A percentile compares a stretch with the other conserved stretches of the same genome.
Evolutionary conservation across 1,284 basidiomycete species (phyloP).

Genomic region (Boletellus deceptivus): DNA sequence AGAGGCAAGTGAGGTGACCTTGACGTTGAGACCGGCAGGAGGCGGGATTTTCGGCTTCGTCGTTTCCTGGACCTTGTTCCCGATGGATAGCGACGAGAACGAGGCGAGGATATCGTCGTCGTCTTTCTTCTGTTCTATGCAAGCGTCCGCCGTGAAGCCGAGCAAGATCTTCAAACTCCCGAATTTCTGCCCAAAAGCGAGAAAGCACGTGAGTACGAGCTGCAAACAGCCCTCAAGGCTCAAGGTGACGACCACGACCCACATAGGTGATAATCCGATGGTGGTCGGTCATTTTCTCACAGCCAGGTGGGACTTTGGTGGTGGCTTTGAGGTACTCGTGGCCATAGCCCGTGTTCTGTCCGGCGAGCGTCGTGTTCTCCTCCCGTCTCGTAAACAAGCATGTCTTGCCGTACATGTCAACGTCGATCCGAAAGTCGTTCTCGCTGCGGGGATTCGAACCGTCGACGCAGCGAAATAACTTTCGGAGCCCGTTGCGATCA

Average conservation of each 20-base stretch:
- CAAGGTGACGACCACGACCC: conserved; percentile 15
- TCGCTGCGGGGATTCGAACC: not conserved
- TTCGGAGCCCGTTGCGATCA: conserved; percentile 38
- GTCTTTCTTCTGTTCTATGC: conserved; percentile 13
- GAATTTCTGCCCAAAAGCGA: conserved; percentile 23
- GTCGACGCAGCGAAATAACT: conserved; percentile 34
- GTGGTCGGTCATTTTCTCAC: conserved; percentile 35
- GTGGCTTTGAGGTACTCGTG: conserved; percentile 35
- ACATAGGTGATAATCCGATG: conserved; percentile 40
- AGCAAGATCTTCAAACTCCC: conserved; percentile 34
- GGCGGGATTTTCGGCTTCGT: conserved; percentile 1
- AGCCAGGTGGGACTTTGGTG: conserved; percentile 27
- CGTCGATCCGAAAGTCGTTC: conserved; percentile 37
- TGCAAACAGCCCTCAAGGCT: not conserved
- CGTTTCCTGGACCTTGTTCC: not conserved
- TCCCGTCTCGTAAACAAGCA: conserved; percentile 34
- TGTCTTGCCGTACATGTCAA: conserved; percentile 32
- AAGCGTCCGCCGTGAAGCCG: conserved; percentile 35
- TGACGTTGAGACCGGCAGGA: conserved; percentile 14
- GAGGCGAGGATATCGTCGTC: conserved; percentile 28
- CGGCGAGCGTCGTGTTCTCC: conserved; percentile 4
- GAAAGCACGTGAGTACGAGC: too few relatives aligned
- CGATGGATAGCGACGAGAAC: conserved; percentile 28
- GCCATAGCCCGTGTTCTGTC: conserved; percentile 29
- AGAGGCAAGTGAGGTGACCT: conserved; percentile 10